These are phyloP conservation scores for Heimioporus retisporus DNA, from an alignment of 1,284 basidiomycete genomes.

Conservation along the genomic window DNA sequence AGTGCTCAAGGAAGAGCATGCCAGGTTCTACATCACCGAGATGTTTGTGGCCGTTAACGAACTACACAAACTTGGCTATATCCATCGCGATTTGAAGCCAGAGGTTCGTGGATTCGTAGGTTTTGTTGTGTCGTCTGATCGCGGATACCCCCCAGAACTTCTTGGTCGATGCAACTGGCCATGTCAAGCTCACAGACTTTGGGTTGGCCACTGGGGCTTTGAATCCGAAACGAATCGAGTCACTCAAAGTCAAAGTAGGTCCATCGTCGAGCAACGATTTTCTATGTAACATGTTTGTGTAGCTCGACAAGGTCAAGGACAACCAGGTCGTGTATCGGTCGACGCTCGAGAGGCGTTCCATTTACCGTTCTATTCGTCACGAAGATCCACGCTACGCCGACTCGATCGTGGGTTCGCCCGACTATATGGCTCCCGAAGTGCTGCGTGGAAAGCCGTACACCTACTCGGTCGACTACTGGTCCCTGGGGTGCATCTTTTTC, in stretches of 20 bases:
- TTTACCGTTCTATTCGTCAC: slow-evolving; percentile 94
- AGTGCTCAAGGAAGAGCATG: slow-evolving; percentile 96
- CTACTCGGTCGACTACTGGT: slow-evolving; percentile 99
- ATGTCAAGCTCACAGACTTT: slow-evolving; percentile 99
- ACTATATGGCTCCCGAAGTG: slow-evolving; percentile 97
- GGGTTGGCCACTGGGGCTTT: slow-evolving; percentile 97
- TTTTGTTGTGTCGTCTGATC: too few species aligned
- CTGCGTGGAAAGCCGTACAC: slow-evolving; percentile 96
- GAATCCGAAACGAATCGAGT: slow-evolving; percentile 96
- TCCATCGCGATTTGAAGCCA: slow-evolving; percentile 98
- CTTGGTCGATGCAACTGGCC: slow-evolving; percentile 94
- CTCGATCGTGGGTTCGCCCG: slow-evolving; percentile 98
- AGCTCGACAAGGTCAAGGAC: slow-evolving; percentile 98
- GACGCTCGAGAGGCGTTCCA: slow-evolving; percentile 94
- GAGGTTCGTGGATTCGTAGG: slow-evolving; percentile 66
- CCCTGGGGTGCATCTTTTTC: slow-evolving; percentile 98
- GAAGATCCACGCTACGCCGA: slow-evolving; percentile 96
- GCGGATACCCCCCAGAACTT: slow-evolving; percentile 79
- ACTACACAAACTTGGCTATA: slow-evolving; percentile 95
- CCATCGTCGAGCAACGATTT: not conserved
- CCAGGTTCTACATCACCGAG: slow-evolving; percentile 94
- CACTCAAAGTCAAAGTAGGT: slow-evolving; percentile 89
- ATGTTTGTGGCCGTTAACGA: slow-evolving; percentile 96
- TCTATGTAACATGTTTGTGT: slow-evolving; percentile 11
- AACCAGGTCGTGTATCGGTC: slow-evolving; percentile 92